Percentiles rank a stretch among this genome's conserved stretches.
Evolutionary conservation across 2,329 filamentous ascomycete genomes (phyloP).

Genomic region (Sporothrix humicola): DNA sequence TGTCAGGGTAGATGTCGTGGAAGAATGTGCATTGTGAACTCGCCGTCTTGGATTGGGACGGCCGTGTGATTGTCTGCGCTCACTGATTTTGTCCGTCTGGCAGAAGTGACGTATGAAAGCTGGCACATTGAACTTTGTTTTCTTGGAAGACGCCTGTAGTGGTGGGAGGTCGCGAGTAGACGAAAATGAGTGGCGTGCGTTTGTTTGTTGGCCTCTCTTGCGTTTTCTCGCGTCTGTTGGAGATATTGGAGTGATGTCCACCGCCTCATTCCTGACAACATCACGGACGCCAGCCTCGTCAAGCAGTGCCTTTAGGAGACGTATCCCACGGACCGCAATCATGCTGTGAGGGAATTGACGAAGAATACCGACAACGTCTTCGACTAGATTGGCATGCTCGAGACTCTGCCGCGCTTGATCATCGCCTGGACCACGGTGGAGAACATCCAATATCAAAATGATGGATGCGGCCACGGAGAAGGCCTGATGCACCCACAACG

Average conservation of each 20-base stretch:
- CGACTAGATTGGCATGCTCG: slow-evolving; percentile 44
- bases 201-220: not conserved
- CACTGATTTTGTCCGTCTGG: slow-evolving; percentile 15
- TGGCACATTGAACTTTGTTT: slow-evolving; percentile 40
- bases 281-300: slow-evolving; percentile 10
- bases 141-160: too few species aligned
- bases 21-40: too few species aligned
- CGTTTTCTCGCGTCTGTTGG: not conserved
- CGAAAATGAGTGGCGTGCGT: not conserved
- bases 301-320: slow-evolving; percentile 47
- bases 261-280: too few species aligned
- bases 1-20: too few species aligned
- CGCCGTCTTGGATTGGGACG: not conserved
- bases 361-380: slow-evolving; percentile 45
- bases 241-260: too few species aligned
- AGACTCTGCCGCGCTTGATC: slow-evolving; percentile 41
- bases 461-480: slow-evolving; percentile 43
- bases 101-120: slow-evolving; percentile 44
- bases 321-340: slow-evolving; percentile 48
- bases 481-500: slow-evolving; percentile 43
- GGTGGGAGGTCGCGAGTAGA: not conserved
- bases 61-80: not conserved
- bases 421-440: slow-evolving; percentile 41
- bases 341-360: slow-evolving; percentile 46
- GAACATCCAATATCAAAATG: slow-evolving; percentile 43